These are phyloP conservation scores for Mycena haematopus DNA, from an alignment of 768 basidiomycete species.

Conservation along the genomic window DNA sequence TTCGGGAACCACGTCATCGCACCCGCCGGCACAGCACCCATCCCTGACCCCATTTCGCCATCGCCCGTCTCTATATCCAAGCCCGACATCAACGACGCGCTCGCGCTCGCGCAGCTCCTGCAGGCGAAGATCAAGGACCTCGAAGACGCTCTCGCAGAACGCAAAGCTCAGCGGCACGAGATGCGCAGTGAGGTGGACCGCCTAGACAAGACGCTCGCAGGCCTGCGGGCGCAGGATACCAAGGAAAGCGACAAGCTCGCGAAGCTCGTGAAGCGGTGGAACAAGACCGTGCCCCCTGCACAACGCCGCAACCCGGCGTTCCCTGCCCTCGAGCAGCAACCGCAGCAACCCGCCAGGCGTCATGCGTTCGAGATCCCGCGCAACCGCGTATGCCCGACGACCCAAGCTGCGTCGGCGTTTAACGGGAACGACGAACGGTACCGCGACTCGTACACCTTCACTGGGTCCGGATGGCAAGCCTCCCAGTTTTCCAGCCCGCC, in stretches of 20 bases:
- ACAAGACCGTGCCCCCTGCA: not conserved
- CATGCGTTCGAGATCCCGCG: not conserved
- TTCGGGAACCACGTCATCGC: constrained; percentile 25
- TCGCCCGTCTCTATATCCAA: no score
- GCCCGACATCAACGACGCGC: not conserved
- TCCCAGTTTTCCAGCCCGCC: constrained; percentile 11
- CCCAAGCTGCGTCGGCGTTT: constrained; percentile 20
- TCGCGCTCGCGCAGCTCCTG: constrained; percentile 11
- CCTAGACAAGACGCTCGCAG: constrained; percentile 5
- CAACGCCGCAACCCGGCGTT: not conserved
- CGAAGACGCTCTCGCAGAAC: constrained; percentile 8
- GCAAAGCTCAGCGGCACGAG: constrained; percentile 13
- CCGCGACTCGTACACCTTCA: constrained; percentile 23
- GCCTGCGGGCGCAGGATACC: constrained; percentile 12
- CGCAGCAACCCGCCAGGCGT: not conserved
- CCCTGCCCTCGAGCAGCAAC: not conserved
- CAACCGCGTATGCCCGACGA: constrained; percentile 14
- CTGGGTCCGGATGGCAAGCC: constrained; percentile 1
- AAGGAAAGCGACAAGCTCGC: constrained; percentile 22
- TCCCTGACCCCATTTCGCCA: not conserved
- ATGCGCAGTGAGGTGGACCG: not conserved
- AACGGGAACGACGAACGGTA: constrained; percentile 17
- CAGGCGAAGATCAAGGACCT: constrained; percentile 19
- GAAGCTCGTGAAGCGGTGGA: constrained; percentile 17
- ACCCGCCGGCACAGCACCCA: constrained; percentile 10